Conservation (phyloP, 495 filamentous ascomycete genomes). For the Hyaloscypha finlandica region DNA sequence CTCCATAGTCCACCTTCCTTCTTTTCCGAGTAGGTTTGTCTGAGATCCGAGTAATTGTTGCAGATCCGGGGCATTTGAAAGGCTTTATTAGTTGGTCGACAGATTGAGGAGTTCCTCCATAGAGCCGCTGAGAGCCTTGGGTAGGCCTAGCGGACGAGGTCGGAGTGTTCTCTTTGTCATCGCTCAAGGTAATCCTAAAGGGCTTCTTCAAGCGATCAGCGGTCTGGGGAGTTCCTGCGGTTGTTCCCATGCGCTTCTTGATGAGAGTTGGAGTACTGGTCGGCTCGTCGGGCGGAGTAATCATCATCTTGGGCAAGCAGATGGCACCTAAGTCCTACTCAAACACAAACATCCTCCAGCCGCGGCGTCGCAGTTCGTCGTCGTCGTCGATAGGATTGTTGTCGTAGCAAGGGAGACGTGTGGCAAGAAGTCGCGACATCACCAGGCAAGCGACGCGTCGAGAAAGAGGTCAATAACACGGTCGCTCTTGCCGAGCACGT, state of each 20-base stretch:
- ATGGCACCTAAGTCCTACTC: not conserved
- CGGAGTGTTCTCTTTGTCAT: slow-evolving; percentile 35
- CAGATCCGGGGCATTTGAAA: slow-evolving; percentile 91
- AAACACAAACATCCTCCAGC: not conserved
- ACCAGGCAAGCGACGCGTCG: not conserved
- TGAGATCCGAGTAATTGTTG: slow-evolving; percentile 66
- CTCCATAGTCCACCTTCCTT: slow-evolving; percentile 86
- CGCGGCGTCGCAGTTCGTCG: not conserved
- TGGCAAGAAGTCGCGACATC: not conserved
- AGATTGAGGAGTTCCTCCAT: slow-evolving; percentile 43
- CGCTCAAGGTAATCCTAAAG: slow-evolving; percentile 54
- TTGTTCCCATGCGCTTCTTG: slow-evolving; percentile 26
- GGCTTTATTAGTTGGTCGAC: slow-evolving; percentile 76
- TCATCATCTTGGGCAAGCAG: slow-evolving; percentile 20
- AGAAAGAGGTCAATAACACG: not conserved
- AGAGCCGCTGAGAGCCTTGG: slow-evolving; percentile 21
- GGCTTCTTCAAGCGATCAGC: slow-evolving; percentile 77
- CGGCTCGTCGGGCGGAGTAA: slow-evolving; percentile 28
- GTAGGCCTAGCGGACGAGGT: slow-evolving; percentile 5
- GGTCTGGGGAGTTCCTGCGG: slow-evolving; percentile 41
- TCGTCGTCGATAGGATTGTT: not conserved
- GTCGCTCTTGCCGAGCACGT: not conserved
- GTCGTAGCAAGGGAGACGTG: not conserved
- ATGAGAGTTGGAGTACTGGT: slow-evolving; percentile 20
- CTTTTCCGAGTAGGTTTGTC: slow-evolving; percentile 85